These are phyloP conservation scores for Alloteropsis semialata DNA, from an alignment of 176 grass and related monocot genomes.

Conservation along the genomic window DNA sequence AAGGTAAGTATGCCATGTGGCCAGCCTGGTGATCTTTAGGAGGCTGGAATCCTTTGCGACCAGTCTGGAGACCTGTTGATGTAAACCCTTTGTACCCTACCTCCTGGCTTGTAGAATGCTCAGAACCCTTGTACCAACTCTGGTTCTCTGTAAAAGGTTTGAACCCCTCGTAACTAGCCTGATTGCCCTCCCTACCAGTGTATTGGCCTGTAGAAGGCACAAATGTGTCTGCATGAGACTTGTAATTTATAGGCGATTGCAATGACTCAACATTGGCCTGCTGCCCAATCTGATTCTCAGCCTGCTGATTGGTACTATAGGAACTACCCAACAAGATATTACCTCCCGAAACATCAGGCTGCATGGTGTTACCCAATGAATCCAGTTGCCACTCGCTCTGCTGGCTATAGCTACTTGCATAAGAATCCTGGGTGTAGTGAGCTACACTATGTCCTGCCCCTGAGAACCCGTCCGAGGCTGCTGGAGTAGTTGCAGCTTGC, in stretches of 20 bases:
- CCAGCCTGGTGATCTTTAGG: constrained; percentile 37
- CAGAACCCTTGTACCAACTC: constrained; percentile 23
- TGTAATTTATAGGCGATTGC: constrained; percentile 1
- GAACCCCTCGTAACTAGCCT: constrained; percentile 24
- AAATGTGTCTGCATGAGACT: constrained; percentile 10
- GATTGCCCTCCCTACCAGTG: not conserved
- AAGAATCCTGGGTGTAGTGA: constrained; percentile 5
- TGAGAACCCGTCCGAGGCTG: constrained; percentile 22
- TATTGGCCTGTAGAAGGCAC: constrained; percentile 33
- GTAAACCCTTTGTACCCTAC: not conserved
- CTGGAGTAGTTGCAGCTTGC: constrained; percentile 27
- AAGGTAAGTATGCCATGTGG: constrained; percentile 19
- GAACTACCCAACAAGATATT: constrained; percentile 31
- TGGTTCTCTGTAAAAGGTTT: constrained; percentile 24
- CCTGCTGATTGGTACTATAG: constrained; percentile 26
- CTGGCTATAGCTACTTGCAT: constrained; percentile 12
- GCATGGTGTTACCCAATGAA: constrained; percentile 38
- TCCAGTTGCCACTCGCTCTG: constrained; percentile 28
- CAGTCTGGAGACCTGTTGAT: constrained; percentile 7
- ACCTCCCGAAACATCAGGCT: constrained; percentile 29
- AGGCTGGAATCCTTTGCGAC: constrained; percentile 30
- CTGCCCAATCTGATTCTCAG: constrained; percentile 20
- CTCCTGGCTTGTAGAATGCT: constrained; percentile 16
- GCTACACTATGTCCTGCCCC: constrained; percentile 7
- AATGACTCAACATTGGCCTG: constrained; percentile 3